A percentile compares a stretch with the other conserved stretches of the same genome.
Evolutionary conservation across 768 basidiomycete genomes (phyloP).

Genomic region (Pleurotus tuoliensis): DNA sequence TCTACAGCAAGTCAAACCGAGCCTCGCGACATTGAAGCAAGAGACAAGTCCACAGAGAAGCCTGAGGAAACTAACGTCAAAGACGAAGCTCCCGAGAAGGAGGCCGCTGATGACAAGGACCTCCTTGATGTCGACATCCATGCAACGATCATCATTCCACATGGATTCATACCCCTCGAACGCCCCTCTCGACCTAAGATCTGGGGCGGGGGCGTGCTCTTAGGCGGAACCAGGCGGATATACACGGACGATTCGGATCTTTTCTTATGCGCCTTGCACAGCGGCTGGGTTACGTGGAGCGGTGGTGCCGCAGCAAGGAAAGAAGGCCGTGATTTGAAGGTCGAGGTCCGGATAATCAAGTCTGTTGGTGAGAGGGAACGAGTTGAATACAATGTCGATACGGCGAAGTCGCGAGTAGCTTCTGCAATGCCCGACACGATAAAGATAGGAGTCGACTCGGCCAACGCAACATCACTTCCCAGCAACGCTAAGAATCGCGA

Average conservation of each 20-base stretch:
- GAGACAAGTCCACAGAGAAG: slow-evolving; percentile 16
- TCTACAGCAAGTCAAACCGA: slow-evolving; percentile 15
- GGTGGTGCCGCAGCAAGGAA: slow-evolving; percentile 33
- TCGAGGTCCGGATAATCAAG: slow-evolving; percentile 32
- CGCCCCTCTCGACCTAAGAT: slow-evolving; percentile 53
- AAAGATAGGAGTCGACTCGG: slow-evolving; percentile 9
- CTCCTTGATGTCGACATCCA: slow-evolving; percentile 40
- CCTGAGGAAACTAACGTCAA: slow-evolving; percentile 14
- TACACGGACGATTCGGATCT: slow-evolving; percentile 80
- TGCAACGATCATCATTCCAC: slow-evolving; percentile 57
- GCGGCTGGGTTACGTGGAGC: slow-evolving; percentile 53
- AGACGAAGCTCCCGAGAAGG: slow-evolving; percentile 14
- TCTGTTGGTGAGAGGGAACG: slow-evolving; percentile 7
- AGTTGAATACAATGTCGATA: slow-evolving; percentile 20
- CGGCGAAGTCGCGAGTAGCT: slow-evolving; percentile 9
- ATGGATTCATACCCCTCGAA: slow-evolving; percentile 50
- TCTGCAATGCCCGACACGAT: slow-evolving; percentile 6
- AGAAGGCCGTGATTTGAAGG: slow-evolving; percentile 34
- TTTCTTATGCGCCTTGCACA: slow-evolving; percentile 64
- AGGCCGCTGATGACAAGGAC: slow-evolving; percentile 12
- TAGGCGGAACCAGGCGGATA: slow-evolving; percentile 44
- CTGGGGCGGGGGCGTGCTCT: slow-evolving; percentile 64
- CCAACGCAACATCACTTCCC: too few relatives aligned
- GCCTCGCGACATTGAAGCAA: slow-evolving; percentile 14
- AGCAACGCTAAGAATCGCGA: too few relatives aligned